phyloP scores from a whole-genome alignment of 495 filamentous ascomycete species.

The Hypomontagnella monticulosa region DNA sequence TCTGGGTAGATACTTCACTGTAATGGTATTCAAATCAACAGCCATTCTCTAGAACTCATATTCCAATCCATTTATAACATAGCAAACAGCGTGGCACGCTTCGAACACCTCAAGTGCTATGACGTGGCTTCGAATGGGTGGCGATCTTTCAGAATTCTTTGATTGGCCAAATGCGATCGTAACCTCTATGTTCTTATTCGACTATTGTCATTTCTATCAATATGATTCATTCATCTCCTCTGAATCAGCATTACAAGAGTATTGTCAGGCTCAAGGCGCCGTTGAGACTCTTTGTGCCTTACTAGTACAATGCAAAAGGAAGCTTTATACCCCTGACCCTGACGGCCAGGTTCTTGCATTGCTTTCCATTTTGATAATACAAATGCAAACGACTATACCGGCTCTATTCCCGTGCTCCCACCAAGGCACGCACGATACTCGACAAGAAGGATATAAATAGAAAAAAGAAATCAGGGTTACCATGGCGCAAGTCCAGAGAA shows the following conservation, averaged over 20 bases:
- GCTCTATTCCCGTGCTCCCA: not conserved
- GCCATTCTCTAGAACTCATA: too few relatives aligned
- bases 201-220: slow-evolving; percentile 3
- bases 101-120: not conserved
- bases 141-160: not conserved
- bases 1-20: too few relatives aligned
- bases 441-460: slow-evolving; percentile 19
- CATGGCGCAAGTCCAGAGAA: slow-evolving; percentile 29
- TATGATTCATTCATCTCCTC: slow-evolving; percentile 14
- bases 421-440: slow-evolving; percentile 4
- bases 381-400: slow-evolving; percentile 25
- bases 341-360: not conserved
- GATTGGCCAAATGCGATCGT: slow-evolving; percentile 20
- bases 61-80: too few relatives aligned
- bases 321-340: slow-evolving; percentile 7
- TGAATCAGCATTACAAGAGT: slow-evolving; percentile 11
- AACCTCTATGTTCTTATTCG: slow-evolving; percentile 22
- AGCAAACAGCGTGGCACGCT: slow-evolving; percentile 21
- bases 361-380: slow-evolving; percentile 18
- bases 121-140: slow-evolving; percentile 37
- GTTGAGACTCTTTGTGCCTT: slow-evolving; percentile 32
- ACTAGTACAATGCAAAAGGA: slow-evolving; percentile 10
- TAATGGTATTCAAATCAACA: too few relatives aligned
- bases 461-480: not conserved
- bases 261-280: slow-evolving; percentile 24